Percentiles rank a stretch among this genome's conserved stretches.
Conservation (phyloP, 306 rosid species). For the Lablab purpureus region DNA sequence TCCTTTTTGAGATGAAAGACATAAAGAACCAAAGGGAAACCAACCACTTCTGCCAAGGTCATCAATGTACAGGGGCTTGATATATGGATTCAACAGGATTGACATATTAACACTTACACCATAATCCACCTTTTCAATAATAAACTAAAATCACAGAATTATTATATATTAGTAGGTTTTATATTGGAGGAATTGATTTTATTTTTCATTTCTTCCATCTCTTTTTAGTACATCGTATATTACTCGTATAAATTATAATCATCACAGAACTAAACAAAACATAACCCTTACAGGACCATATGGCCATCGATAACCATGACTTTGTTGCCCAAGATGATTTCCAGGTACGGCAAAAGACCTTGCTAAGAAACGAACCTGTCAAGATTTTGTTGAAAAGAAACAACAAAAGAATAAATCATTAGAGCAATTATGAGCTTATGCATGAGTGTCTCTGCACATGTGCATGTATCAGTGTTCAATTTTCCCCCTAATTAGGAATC, state of each 20-base stretch:
- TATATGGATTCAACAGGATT: conserved; percentile 4
- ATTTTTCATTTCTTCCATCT: conserved; percentile 1
- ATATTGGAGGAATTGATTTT: not conserved
- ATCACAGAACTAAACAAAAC: not conserved
- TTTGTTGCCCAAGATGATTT: conserved; percentile 95
- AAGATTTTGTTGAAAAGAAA: conserved; percentile 40
- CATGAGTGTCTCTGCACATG: not conserved
- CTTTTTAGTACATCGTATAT: not conserved
- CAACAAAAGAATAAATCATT: conserved; percentile 34
- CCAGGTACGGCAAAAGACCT: conserved; percentile 94
- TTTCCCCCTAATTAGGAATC: conserved; percentile 10
- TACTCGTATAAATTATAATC: not conserved
- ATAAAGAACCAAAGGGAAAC: not conserved
- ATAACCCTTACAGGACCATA: conserved; percentile 88
- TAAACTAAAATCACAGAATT: conserved; percentile 19
- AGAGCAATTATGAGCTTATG: conserved; percentile 25
- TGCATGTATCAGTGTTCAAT: not conserved
- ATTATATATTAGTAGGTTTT: not conserved
- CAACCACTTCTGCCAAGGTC: conserved; percentile 18
- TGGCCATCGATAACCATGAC: conserved; percentile 97
- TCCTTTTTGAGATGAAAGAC: not conserved
- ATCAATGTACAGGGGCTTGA: conserved; percentile 29
- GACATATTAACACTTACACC: conserved; percentile 9
- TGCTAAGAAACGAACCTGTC: conserved; percentile 94
- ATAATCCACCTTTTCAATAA: conserved; percentile 9